phyloP scores from a whole-genome alignment of 768 basidiomycete genomes.

The Stropharia rugosoannulata region DNA sequence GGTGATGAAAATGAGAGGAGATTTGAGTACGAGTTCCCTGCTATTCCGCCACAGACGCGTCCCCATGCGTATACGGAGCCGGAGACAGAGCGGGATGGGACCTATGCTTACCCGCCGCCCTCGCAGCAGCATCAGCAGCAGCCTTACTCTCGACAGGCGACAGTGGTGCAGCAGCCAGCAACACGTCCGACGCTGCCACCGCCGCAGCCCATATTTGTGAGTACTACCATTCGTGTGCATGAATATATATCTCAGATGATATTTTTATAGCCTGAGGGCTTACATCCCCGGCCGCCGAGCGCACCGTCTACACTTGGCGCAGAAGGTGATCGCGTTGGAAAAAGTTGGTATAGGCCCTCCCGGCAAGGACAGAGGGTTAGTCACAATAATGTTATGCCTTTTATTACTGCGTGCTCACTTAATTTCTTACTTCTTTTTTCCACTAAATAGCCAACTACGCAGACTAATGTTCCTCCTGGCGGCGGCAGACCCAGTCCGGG shows the following conservation, averaged over 20 bases:
- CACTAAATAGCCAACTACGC: background rate
- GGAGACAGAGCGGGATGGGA: too few relatives aligned
- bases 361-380: background rate
- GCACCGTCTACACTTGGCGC: conserved; percentile 26
- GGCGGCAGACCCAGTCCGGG: background rate
- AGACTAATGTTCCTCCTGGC: background rate
- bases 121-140: background rate
- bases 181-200: conserved; percentile 11
- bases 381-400: background rate
- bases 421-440: background rate
- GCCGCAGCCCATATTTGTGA: conserved; percentile 26
- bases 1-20: background rate
- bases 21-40: background rate
- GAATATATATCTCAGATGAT: conserved; percentile 2
- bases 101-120: background rate
- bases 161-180: too few relatives aligned
- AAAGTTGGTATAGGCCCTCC: conserved; percentile 29
- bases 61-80: background rate
- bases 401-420: background rate
- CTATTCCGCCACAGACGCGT: background rate
- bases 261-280: conserved; percentile 3
- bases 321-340: background rate
- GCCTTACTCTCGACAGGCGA: background rate
- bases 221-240: conserved; percentile 5
- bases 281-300: conserved; percentile 19